Evolutionary conservation across 306 rosid genomes (phyloP).

Genomic region (Quercus parvula): DNA sequence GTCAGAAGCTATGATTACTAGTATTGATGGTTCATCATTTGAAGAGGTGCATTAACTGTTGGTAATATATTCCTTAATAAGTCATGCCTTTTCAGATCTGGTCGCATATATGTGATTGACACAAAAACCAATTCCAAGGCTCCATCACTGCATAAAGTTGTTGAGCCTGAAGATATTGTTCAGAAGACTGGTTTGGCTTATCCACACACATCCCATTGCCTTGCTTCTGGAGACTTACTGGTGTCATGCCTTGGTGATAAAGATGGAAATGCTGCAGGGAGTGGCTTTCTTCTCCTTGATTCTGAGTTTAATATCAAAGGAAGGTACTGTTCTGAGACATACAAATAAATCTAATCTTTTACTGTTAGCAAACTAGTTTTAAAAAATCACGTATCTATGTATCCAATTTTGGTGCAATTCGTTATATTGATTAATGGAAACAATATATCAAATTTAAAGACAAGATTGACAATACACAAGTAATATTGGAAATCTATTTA

Average conservation of each 20-base stretch:
- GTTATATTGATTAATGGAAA: neutral
- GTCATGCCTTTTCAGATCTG: conserved; percentile 55
- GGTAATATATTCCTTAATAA: neutral
- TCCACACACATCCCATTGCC: conserved; percentile 96
- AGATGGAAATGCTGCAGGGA: conserved; percentile 86
- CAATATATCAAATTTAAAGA: neutral
- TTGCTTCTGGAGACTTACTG: conserved; percentile 94
- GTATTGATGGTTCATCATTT: neutral
- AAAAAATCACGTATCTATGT: neutral
- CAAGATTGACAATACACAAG: neutral
- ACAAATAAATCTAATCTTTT: neutral
- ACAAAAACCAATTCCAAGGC: conserved; percentile 75
- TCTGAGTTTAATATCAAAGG: conserved; percentile 92
- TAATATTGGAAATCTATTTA: neutral
- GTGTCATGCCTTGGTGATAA: conserved; percentile 85
- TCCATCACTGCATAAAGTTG: conserved; percentile 83
- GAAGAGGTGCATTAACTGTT: neutral
- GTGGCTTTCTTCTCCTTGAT: conserved; percentile 95
- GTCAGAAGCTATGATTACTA: neutral
- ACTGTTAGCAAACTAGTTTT: neutral
- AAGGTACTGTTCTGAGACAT: conserved; percentile 48
- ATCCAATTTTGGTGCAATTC: neutral
- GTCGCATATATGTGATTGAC: conserved; percentile 78
- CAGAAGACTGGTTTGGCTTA: conserved; percentile 85
- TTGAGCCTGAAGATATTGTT: conserved; percentile 58